Conservation (phyloP, 1,284 basidiomycete genomes). For the Rugosomyces carneus region DNA sequence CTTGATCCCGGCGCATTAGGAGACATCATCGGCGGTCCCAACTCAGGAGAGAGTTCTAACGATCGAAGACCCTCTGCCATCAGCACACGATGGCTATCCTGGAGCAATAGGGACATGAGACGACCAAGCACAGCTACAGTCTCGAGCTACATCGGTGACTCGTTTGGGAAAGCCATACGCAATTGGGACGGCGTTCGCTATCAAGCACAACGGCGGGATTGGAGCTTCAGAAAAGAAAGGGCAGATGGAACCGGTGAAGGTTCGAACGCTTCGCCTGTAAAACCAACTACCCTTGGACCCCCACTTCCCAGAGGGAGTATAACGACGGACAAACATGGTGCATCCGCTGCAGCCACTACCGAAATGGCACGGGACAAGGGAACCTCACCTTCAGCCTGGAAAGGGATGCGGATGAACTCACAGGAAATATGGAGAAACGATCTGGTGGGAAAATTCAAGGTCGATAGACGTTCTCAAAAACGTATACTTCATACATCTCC, state of each 20-base stretch:
- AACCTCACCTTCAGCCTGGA: constrained; percentile 24
- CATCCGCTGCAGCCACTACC: constrained; percentile 9
- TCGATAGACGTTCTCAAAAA: constrained; percentile 42
- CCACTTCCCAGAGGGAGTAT: constrained; percentile 15
- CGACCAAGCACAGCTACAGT: constrained; percentile 24
- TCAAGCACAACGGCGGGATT: constrained; percentile 39
- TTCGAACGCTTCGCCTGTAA: neutral
- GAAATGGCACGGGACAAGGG: constrained; percentile 22
- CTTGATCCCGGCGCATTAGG: constrained; percentile 23
- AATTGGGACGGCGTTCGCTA: constrained; percentile 43
- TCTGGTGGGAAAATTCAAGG: constrained; percentile 59
- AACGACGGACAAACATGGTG: constrained; percentile 10
- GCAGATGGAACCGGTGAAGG: constrained; percentile 31
- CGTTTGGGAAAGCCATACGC: constrained; percentile 49
- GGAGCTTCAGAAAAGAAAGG: constrained; percentile 60
- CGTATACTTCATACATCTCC: constrained; percentile 31
- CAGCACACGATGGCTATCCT: constrained; percentile 17
- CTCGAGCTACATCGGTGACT: constrained; percentile 45
- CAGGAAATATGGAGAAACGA: constrained; percentile 66
- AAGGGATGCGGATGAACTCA: constrained; percentile 42
- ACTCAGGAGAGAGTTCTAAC: constrained; percentile 4
- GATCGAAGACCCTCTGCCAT: constrained; percentile 12
- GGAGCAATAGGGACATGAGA: constrained; percentile 15
- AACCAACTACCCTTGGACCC: constrained; percentile 7
- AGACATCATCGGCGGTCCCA: constrained; percentile 18